Base-by-base conservation (phyloP, 2,329 filamentous ascomycete genomes). In the Penicillium sclerotiorum region DNA sequence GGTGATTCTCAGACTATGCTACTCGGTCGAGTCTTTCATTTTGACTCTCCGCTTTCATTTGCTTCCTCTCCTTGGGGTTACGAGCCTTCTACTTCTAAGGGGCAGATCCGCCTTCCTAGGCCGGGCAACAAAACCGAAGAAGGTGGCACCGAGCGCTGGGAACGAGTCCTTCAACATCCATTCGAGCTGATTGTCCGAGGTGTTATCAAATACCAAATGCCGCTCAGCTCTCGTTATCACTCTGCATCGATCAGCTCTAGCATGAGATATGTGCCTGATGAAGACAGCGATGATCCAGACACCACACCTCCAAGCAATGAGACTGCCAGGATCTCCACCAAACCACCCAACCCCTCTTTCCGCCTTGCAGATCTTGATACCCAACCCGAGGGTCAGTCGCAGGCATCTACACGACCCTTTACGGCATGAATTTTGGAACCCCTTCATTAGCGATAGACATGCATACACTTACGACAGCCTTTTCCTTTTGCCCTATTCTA, bases 141-240 rank as follows among this genome's bases (percentile, higher is more conserved):
- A 36, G 88, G 89, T 33, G 94, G 93, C 8, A 87, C 86, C 1
- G 85, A 88, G 64, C 84, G 92, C 11, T 99, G 94, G 94, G 90
- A 95, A 67, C 83, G 85, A 52, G 92, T 97, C 39, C 79, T 96
- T 43, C 84, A 95, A 57, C 89, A 96, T 69, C 89, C 93, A 37
- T 99, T 97, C 61, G 90, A 96, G 59, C 80, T 99, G 41, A 93
- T 97, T 53, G 83, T 99, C 35, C 87, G 94, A 61, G 94, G 94
- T 18, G 88, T 94, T 12, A 79, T 99, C 59, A 91, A 92, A 65
- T 99, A 99, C 64, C 79, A 83, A 54, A 72, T 86, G 3, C 83
- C 84, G 7, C 72, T 87, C 47, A 82, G 77, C 52, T 81, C 80
- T 4, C 73, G 76, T 13, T 73, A 74, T 35, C 74, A 78, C 59